Percentiles rank a stretch among this genome's conserved stretches.
Evolutionary conservation across 805 yeast species (phyloP).

Genomic region (Candida railenensis): DNA sequence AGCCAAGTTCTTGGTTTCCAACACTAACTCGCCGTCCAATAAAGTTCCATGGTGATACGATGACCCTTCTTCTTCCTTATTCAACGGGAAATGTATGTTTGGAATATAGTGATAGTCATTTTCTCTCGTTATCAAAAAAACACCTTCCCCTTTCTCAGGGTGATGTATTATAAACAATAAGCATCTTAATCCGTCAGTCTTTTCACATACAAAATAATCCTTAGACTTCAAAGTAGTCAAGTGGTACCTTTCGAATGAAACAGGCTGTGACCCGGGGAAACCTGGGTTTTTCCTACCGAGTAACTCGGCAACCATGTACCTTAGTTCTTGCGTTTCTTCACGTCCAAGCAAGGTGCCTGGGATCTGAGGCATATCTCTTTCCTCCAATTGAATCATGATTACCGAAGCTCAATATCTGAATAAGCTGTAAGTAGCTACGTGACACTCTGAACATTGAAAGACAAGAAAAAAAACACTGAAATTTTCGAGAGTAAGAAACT

Average conservation of each 20-base stretch:
- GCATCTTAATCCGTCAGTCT: slow-evolving; percentile 90
- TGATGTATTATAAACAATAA: slow-evolving; percentile 66
- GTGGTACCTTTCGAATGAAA: slow-evolving; percentile 79
- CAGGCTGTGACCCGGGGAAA: slow-evolving; percentile 96
- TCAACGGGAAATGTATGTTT: slow-evolving; percentile 77
- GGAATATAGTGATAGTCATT: slow-evolving; percentile 83
- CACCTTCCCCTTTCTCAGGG: slow-evolving; percentile 80
- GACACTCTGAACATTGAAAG: neutral
- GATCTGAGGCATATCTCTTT: slow-evolving; percentile 70
- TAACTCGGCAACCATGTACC: slow-evolving; percentile 64
- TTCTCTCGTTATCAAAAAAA: slow-evolving; percentile 84
- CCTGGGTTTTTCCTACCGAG: slow-evolving; percentile 52
- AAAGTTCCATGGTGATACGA: slow-evolving; percentile 83
- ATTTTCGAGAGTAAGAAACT: neutral
- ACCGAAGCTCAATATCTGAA: neutral
- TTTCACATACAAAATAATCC: slow-evolving; percentile 94
- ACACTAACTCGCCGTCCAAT: slow-evolving; percentile 91
- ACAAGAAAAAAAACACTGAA: neutral
- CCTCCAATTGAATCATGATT: slow-evolving; percentile 36
- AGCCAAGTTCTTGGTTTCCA: slow-evolving; percentile 61
- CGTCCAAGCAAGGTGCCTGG: slow-evolving; percentile 84
- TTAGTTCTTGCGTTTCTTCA: slow-evolving; percentile 65
- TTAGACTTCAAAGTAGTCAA: slow-evolving; percentile 58
- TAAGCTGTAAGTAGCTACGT: neutral
- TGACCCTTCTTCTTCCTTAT: slow-evolving; percentile 44